phyloP scores from a whole-genome alignment of 176 grass and related monocot genomes.

The Zizania latifolia region DNA sequence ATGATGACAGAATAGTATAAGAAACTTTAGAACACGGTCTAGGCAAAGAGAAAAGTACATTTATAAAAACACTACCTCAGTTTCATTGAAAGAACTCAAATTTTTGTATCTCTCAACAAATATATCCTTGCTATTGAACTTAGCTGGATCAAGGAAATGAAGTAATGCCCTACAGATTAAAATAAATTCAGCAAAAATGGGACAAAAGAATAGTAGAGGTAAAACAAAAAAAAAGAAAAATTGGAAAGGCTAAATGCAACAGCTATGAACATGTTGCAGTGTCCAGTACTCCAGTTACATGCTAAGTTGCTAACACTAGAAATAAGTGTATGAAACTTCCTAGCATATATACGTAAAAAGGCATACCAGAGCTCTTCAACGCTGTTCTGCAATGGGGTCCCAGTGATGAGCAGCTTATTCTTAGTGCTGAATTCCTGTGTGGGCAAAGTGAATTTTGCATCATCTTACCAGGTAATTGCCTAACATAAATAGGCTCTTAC shows the following conservation, averaged over 20 bases:
- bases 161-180: slow-evolving; percentile 70
- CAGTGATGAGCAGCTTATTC: slow-evolving; percentile 98
- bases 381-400: slow-evolving; percentile 97
- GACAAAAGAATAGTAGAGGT: background rate
- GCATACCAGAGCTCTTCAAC: slow-evolving; percentile 95
- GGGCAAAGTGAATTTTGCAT: background rate
- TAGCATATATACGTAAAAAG: slow-evolving; percentile 18
- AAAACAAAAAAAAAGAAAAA: background rate
- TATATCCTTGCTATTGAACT: slow-evolving; percentile 91
- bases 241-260: slow-evolving; percentile 6
- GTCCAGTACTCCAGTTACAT: background rate
- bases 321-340: background rate
- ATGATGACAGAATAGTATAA: background rate
- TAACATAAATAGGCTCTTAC: background rate
- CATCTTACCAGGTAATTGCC: slow-evolving; percentile 1
- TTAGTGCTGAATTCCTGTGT: slow-evolving; percentile 93
- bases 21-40: background rate
- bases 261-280: slow-evolving; percentile 7
- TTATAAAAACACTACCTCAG: slow-evolving; percentile 46
- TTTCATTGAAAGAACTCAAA: slow-evolving; percentile 93
- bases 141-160: slow-evolving; percentile 91
- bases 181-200: background rate
- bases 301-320: too few species aligned
- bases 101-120: slow-evolving; percentile 99
- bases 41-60: background rate